A percentile compares a stretch with the other conserved stretches of the same genome.
phyloP scores from a whole-genome alignment of 345 rosid species.

The Kernera saxatilis region DNA sequence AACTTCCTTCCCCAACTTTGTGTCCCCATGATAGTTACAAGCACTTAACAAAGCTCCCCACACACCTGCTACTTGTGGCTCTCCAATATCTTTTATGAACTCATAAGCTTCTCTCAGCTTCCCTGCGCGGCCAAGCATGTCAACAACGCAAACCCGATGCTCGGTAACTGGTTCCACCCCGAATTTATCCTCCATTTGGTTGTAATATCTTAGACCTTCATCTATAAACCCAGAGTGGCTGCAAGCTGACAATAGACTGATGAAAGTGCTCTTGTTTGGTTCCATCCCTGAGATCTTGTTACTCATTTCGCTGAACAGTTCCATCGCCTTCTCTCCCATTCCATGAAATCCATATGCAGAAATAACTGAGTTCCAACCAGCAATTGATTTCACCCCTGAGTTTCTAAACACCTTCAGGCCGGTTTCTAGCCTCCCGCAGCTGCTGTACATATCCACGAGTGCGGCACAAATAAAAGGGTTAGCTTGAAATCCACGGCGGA shows the following conservation, averaged over 20 bases:
- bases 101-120: slow-evolving; percentile 46
- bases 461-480: slow-evolving; percentile 47
- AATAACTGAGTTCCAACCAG: slow-evolving; percentile 51
- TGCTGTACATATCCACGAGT: slow-evolving; percentile 52
- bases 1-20: slow-evolving; percentile 41
- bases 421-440: slow-evolving; percentile 42
- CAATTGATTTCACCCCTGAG: slow-evolving; percentile 28
- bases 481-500: slow-evolving; percentile 34
- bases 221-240: slow-evolving; percentile 47
- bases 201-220: slow-evolving; percentile 42
- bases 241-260: slow-evolving; percentile 50
- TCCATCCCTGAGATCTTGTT: slow-evolving; percentile 13
- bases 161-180: slow-evolving; percentile 41
- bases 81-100: slow-evolving; percentile 33
- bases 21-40: slow-evolving; percentile 43
- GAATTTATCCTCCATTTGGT: slow-evolving; percentile 37
- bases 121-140: slow-evolving; percentile 57
- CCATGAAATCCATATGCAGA: slow-evolving; percentile 50
- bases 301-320: slow-evolving; percentile 41
- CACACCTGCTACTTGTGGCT: slow-evolving; percentile 37
- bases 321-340: slow-evolving; percentile 43
- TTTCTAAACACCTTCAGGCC: slow-evolving; percentile 37
- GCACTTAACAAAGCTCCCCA: slow-evolving; percentile 60
- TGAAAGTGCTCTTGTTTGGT: slow-evolving; percentile 47
- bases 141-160: slow-evolving; percentile 45